Conservation (phyloP, 768 basidiomycete genomes). For the Serendipita vermifera region DNA sequence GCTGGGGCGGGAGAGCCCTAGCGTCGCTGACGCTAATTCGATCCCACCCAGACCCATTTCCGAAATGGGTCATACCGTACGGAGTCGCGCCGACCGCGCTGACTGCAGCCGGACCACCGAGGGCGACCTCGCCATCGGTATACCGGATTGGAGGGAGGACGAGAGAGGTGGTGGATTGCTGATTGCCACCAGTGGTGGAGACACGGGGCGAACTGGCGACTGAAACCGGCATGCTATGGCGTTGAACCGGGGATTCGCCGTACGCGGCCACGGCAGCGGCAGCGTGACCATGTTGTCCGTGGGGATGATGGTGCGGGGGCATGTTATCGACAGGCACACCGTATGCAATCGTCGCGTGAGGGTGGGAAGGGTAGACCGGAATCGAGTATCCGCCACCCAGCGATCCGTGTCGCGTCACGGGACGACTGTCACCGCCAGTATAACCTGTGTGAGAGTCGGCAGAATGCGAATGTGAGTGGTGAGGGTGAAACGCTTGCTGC, state of each 20-base stretch:
- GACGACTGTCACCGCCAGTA: not conserved
- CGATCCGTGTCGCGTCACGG: not conserved
- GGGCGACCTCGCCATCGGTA: not conserved
- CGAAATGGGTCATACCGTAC: not conserved
- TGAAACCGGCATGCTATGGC: not conserved
- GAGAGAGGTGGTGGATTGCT: not conserved
- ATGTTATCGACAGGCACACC: not conserved
- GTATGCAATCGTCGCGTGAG: not conserved
- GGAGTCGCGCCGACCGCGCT: not conserved
- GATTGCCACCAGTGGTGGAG: not conserved
- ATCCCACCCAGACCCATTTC: not conserved
- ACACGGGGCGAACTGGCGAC: not conserved
- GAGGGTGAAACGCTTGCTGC: not conserved
- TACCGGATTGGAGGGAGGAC: not conserved
- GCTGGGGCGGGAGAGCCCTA: not conserved
- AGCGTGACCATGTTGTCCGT: not conserved
- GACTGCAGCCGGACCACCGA: not conserved
- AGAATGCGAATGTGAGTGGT: not conserved
- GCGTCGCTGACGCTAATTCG: not conserved
- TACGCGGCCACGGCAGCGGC: not conserved
- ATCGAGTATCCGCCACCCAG: not conserved
- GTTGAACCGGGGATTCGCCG: not conserved
- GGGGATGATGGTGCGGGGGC: not conserved
- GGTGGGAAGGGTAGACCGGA: not conserved
- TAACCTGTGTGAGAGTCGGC: not conserved